These are phyloP conservation scores for Eucalyptus globulus DNA, from an alignment of 345 rosid species.

Conservation along the genomic window DNA sequence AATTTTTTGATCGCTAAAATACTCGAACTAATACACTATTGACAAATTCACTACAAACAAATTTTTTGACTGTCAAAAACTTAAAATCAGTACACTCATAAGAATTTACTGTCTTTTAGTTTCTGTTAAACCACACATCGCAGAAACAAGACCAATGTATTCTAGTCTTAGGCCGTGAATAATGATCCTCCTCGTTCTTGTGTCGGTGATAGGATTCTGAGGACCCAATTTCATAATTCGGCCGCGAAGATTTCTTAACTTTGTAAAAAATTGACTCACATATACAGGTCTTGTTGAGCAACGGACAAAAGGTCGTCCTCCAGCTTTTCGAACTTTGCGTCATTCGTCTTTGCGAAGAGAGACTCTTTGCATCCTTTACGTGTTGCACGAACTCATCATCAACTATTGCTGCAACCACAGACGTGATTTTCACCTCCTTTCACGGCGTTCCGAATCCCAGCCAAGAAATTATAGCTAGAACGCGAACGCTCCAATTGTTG, in stretches of 20 bases:
- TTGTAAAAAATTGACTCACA: neutral
- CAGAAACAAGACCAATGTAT: neutral
- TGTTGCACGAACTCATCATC: neutral
- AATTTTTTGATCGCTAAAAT: too few relatives aligned
- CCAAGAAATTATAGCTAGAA: neutral
- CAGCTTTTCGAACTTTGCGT: neutral
- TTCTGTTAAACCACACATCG: neutral
- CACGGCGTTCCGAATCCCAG: neutral
- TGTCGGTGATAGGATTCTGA: neutral
- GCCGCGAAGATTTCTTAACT: neutral
- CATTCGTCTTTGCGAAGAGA: neutral
- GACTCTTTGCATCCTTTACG: neutral
- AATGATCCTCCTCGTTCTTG: neutral
- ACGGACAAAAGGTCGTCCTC: neutral
- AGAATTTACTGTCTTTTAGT: accelerated
- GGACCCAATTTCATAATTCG: too few relatives aligned
- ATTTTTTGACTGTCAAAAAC: accelerated
- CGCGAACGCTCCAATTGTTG: too few relatives aligned
- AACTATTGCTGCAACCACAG: neutral
- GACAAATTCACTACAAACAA: neutral
- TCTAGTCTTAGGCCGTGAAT: neutral
- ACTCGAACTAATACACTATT: accelerated
- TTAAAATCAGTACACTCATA: accelerated
- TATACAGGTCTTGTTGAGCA: neutral
- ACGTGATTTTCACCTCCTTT: neutral